Evolutionary conservation across 2,329 filamentous ascomycete species (phyloP), one percentile per base, ranked within the genome.

Genomic region (Paecilomyces variotii): DNA sequence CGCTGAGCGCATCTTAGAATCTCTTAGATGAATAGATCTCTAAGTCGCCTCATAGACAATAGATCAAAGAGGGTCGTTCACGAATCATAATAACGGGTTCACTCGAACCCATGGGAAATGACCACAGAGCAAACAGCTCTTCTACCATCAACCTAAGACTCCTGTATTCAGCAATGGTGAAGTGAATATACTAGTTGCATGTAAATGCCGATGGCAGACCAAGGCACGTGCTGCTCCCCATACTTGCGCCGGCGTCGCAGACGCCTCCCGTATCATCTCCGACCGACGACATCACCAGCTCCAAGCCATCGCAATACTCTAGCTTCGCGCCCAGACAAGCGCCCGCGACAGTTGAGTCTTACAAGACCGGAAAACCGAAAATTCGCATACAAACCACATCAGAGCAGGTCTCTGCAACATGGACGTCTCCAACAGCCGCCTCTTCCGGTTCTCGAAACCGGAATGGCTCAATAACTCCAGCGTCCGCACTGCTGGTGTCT

Each of bases 381-480:
- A 52, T 2, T 19, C 4, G 14, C 39, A 24, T 14, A n/a, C 4
- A 19, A 45, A 27, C 12, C 10, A 12, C 12, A 26, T 52, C 19
- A 52, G 50, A 52, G 50, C 24, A 28, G 50, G 25, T 27, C 27
- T 52, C 27, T 26, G 19, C 53, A 60, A 10, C 57, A 75, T 76
- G 71, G 73, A 78, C 66, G 70, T 72, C 65, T 78, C 80, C 34
- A 78, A 76, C 64, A 77, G 83, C 70, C 79, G 83, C 59, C 82
- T 87, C 62, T 89, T 87, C 75, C 84, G 84, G 67, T 88, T 87
- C 72, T 80, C 83, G 52, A 85, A 84, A 74, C 86, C 86, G 2
- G 78, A 82, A 72, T 88, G 86, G 83, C 74, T 88, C 53, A 88
- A 86, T 72, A 87, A 82, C 74, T 80, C 84, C 61, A 83, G 81